phyloP scores from a whole-genome alignment of 2,329 filamentous ascomycete species.

The Arthroderma sp. region DNA sequence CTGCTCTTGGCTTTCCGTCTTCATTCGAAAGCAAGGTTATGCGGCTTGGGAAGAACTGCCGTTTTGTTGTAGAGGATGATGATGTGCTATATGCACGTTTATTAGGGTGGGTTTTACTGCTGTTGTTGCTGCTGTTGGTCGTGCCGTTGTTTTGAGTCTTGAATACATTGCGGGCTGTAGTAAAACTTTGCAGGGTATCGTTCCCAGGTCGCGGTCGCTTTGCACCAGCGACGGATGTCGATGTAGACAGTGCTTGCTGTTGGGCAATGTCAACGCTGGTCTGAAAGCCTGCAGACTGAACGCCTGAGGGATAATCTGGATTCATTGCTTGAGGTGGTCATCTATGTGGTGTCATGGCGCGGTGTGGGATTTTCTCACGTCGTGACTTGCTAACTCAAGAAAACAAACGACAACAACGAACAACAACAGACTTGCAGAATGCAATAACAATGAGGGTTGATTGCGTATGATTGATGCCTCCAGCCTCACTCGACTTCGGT shows the following conservation, averaged over 20 bases:
- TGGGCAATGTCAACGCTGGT: conserved; percentile 5
- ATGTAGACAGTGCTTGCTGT: background rate
- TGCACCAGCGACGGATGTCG: conserved; percentile 1
- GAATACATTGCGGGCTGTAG: conserved; percentile 5
- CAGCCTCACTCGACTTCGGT: no score
- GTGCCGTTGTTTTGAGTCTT: conserved; percentile 1
- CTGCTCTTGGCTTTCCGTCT: conserved; percentile 5
- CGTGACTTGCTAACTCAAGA: no score
- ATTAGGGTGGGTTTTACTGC: background rate
- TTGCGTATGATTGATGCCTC: no score
- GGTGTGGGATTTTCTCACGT: no score
- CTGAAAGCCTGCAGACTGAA: conserved; percentile 6
- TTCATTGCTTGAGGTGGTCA: background rate
- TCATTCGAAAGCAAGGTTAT: conserved; percentile 16
- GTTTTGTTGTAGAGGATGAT: conserved; percentile 3
- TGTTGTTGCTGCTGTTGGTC: no score
- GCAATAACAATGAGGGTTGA: no score
- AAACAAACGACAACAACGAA: no score
- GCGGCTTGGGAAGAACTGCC: conserved; percentile 29
- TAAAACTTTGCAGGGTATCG: conserved; percentile 2
- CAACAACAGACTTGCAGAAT: no score
- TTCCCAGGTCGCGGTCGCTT: conserved; percentile 7
- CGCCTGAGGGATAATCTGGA: background rate
- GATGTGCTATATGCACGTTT: conserved; percentile 1
- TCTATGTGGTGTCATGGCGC: no score